Evolutionary conservation across 2,329 filamentous ascomycete species (phyloP), one percentile per base, ranked within the genome.

Genomic region (Cylindrodendrum hubeiense): DNA sequence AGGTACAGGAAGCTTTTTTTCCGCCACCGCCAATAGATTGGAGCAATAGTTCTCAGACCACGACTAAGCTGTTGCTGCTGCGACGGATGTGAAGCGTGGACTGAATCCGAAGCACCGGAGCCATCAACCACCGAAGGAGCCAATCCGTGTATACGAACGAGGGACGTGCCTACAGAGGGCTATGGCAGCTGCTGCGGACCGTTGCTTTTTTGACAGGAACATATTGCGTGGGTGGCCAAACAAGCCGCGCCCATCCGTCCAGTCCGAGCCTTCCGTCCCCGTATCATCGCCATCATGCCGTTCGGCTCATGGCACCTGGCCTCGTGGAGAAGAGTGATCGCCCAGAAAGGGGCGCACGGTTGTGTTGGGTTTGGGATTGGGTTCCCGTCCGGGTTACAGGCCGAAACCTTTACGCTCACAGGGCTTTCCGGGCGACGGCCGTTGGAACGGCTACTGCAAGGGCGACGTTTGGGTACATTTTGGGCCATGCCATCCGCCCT

Each of bases 381-480:
- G 52, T 55, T 60, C 15, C 15, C 37, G 37, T 66, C 56, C 50
- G 55, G 30, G 57, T 68, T 62, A 47, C 56, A 58, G 58, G 52
- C 53, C 71, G 62, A 70, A 64, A 69, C 59, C 52, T 60, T 67
- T 65, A 46, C 17, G 19, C 17, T 19, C 37, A 55, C 64, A 68
- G 61, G 24, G 41, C 37, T 39, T 49, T 59, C 33, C 30, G 24
- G 33, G 60, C 41, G 28, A 59, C 63, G 61, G 44, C 60, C 69
- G 66, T 67, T 74, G 68, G 34, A 71, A 58, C 63, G 52, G 65
- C 60, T 72, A 67, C 63, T 74, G 68, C 65, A 68, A 71, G 68
- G 70, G 67, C 57, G 37, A 50, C 34, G 30, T 64, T 50, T 67
- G 63, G 63, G 67, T 62, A 64, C 55, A 66, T 65, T 73, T 62